Evolutionary conservation across 345 rosid genomes (phyloP).

Genomic region (Bruguiera gymnorhiza): DNA sequence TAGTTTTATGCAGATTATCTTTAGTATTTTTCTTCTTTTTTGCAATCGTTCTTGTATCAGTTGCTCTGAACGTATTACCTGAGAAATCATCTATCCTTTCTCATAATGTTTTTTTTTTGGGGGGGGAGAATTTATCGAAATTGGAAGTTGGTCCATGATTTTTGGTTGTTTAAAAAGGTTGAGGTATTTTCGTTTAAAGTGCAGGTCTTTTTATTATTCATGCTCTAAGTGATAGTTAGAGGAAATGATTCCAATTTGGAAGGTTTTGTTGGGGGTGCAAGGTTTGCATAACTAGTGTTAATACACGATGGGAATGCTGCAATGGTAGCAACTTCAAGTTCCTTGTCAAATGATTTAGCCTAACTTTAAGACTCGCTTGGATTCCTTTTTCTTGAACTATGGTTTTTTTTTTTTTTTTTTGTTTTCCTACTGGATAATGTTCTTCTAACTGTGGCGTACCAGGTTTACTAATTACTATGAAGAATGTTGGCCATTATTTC

Average conservation of each 20-base stretch:
- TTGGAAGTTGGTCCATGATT: conserved; percentile 48
- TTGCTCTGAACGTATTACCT: conserved; percentile 73
- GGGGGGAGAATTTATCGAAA: conserved; percentile 75
- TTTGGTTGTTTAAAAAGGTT: conserved; percentile 13
- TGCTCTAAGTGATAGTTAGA: conserved; percentile 61
- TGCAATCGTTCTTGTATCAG: conserved; percentile 73
- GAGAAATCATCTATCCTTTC: conserved; percentile 75
- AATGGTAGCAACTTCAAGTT: conserved; percentile 50
- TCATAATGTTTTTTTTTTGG: conserved; percentile 54
- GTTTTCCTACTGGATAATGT: too few species aligned
- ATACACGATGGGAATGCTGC: conserved; percentile 57
- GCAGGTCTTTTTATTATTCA: conserved; percentile 28
- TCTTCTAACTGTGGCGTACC: too few species aligned
- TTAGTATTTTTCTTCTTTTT: conserved; percentile 77
- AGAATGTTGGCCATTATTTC: too few species aligned
- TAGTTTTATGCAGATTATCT: conserved; percentile 55
- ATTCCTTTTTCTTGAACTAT: conserved; percentile 40
- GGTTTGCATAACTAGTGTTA: conserved; percentile 81
- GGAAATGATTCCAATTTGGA: conserved; percentile 57
- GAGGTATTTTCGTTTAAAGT: conserved; percentile 11
- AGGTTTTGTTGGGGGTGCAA: conserved; percentile 70
- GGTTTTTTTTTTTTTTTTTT: neutral
- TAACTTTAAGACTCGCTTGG: conserved; percentile 63
- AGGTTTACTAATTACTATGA: too few species aligned
- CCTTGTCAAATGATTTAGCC: conserved; percentile 55